Evolutionary conservation across 2,329 filamentous ascomycete genomes (phyloP).

Genomic region (Lachnellula cervina): DNA sequence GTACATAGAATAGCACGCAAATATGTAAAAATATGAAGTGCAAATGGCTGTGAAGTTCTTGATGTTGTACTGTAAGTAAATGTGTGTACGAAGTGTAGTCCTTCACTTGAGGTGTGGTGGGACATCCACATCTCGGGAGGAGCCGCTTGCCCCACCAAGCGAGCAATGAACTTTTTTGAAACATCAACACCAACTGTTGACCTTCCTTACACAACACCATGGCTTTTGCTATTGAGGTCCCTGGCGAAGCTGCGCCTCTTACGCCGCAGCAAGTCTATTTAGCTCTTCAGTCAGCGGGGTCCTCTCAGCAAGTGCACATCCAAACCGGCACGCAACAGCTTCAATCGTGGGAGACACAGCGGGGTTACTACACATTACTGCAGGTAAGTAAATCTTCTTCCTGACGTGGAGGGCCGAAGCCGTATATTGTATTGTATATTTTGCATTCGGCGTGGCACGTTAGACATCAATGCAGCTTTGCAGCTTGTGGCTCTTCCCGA

Average conservation of each 20-base stretch:
- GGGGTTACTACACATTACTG: conserved; percentile 62
- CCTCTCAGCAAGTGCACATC: conserved; percentile 58
- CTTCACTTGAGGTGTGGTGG: no score
- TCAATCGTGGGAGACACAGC: conserved; percentile 62
- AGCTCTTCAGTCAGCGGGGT: conserved; percentile 59
- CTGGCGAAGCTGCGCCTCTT: conserved; percentile 74
- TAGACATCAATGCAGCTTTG: no score
- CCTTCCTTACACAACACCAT: conserved; percentile 38
- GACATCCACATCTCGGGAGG: no score
- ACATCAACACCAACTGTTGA: background rate
- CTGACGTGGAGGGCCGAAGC: background rate
- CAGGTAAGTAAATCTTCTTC: conserved; percentile 46
- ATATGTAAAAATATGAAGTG: no score
- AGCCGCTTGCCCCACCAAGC: no score
- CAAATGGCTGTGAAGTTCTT: no score
- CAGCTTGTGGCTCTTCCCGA: no score
- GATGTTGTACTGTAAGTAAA: no score
- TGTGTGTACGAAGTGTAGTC: no score
- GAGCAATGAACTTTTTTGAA: background rate
- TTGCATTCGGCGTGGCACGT: no score
- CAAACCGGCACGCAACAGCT: conserved; percentile 64
- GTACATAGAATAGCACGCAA: no score
- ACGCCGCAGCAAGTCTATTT: conserved; percentile 58
- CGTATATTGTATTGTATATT: background rate
- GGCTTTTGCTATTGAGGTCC: conserved; percentile 71